Evolutionary conservation across 768 basidiomycete species (phyloP).

Genomic region (Tulasnella sp.): DNA sequence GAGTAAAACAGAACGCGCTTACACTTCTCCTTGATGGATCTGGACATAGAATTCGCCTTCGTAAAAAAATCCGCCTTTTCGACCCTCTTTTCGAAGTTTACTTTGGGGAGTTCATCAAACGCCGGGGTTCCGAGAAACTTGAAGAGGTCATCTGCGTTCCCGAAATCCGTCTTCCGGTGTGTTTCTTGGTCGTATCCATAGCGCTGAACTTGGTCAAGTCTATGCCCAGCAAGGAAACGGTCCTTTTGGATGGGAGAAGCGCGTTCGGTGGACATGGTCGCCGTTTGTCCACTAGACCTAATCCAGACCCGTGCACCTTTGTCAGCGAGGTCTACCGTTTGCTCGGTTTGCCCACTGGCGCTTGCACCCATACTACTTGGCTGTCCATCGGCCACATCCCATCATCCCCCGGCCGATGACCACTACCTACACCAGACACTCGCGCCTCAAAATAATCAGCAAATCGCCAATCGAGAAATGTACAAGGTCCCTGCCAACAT

Average conservation of each 20-base stretch:
- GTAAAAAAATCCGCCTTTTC: neutral
- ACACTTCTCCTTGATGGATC: conserved; percentile 8
- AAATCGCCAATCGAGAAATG: no score
- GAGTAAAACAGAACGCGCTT: neutral
- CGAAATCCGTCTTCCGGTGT: neutral
- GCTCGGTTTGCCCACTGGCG: no score
- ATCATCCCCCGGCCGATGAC: no score
- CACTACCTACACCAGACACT: no score
- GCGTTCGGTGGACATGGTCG: no score
- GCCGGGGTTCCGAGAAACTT: conserved; percentile 1
- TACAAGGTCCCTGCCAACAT: no score
- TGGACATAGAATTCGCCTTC: neutral
- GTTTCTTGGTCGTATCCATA: neutral
- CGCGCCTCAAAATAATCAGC: no score
- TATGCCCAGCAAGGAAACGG: neutral
- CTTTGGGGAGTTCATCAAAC: neutral
- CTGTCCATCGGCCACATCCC: no score
- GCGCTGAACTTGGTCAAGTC: neutral
- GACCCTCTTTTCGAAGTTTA: neutral
- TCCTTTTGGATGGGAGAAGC: neutral
- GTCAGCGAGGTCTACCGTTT: no score
- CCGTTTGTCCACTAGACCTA: no score
- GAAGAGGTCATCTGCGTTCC: neutral
- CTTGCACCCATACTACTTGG: no score
- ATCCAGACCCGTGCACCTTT: no score